These are phyloP conservation scores for Candida chilensis DNA, from an alignment of 805 yeast genomes.

Conservation along the genomic window DNA sequence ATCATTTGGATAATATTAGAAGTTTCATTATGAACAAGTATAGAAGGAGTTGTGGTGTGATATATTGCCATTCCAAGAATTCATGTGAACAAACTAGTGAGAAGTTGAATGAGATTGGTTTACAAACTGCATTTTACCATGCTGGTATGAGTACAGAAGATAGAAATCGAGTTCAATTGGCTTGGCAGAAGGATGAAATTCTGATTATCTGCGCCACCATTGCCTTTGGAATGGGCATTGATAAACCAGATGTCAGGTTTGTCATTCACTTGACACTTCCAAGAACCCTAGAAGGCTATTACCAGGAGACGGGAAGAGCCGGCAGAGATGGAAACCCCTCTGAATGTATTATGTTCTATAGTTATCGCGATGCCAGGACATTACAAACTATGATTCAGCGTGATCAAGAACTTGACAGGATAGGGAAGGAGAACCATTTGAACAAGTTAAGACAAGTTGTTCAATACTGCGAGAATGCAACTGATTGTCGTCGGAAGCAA, in stretches of 20 bases:
- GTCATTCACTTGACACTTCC: conserved; percentile 88
- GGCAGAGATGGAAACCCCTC: conserved; percentile 90
- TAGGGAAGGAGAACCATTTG: conserved; percentile 67
- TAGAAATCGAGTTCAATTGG: conserved; percentile 58
- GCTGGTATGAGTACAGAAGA: conserved; percentile 89
- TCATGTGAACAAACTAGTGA: conserved; percentile 79
- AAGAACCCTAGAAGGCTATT: conserved; percentile 88
- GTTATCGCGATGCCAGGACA: conserved; percentile 69
- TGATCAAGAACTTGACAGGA: conserved; percentile 57
- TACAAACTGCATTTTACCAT: conserved; percentile 74
- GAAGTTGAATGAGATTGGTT: conserved; percentile 47
- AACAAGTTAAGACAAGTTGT: conserved; percentile 74
- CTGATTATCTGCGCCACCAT: conserved; percentile 93
- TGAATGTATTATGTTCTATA: conserved; percentile 76
- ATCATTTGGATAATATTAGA: conserved; percentile 47
- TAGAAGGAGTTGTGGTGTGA: conserved; percentile 66
- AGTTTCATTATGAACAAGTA: conserved; percentile 44
- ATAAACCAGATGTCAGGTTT: conserved; percentile 89
- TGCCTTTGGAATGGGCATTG: conserved; percentile 99
- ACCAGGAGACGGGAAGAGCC: conserved; percentile 97
- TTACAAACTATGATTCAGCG: conserved; percentile 70
- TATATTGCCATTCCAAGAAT: conserved; percentile 86
- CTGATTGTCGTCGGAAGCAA: conserved; percentile 85
- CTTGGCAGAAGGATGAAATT: conserved; percentile 69
- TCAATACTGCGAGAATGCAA: conserved; percentile 83